A percentile compares a stretch with the other conserved stretches of the same genome.
Conservation (phyloP, 2,329 filamentous ascomycete genomes). For the Fusarium sp. region DNA sequence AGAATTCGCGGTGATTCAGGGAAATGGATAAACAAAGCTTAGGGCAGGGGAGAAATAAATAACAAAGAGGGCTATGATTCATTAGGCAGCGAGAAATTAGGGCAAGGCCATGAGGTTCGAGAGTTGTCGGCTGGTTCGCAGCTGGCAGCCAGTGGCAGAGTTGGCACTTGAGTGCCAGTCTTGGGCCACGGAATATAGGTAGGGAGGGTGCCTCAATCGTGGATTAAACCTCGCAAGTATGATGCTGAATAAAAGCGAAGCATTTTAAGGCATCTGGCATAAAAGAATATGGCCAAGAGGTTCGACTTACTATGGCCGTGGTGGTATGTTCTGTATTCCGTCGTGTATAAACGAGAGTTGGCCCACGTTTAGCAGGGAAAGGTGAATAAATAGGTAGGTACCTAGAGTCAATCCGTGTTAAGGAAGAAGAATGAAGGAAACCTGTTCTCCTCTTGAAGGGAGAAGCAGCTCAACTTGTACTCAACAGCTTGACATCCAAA, state of each 20-base stretch:
- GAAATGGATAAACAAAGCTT: conserved; percentile 30
- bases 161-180: conserved; percentile 8
- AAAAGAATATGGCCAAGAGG: not conserved
- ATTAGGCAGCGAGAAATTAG: conserved; percentile 11
- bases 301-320: conserved; percentile 15
- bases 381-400: conserved; percentile 11
- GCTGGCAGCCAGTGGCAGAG: conserved; percentile 26
- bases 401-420: not conserved
- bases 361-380: not conserved
- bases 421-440: not conserved
- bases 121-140: conserved; percentile 21
- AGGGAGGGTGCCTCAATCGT: too few species aligned
- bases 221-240: not conserved
- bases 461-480: conserved; percentile 35
- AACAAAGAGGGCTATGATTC: conserved; percentile 34
- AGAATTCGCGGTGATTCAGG: conserved; percentile 14
- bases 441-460: conserved; percentile 4
- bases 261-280: too few species aligned
- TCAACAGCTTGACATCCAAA: conserved; percentile 16
- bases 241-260: not conserved
- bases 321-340: not conserved
- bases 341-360: conserved; percentile 17
- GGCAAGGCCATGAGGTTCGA: conserved; percentile 3
- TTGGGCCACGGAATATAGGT: not conserved
- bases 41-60: not conserved